Percentiles rank a stretch among this genome's conserved stretches.
phyloP scores from a whole-genome alignment of 805 yeast species.

The Lipomyces orientalis region DNA sequence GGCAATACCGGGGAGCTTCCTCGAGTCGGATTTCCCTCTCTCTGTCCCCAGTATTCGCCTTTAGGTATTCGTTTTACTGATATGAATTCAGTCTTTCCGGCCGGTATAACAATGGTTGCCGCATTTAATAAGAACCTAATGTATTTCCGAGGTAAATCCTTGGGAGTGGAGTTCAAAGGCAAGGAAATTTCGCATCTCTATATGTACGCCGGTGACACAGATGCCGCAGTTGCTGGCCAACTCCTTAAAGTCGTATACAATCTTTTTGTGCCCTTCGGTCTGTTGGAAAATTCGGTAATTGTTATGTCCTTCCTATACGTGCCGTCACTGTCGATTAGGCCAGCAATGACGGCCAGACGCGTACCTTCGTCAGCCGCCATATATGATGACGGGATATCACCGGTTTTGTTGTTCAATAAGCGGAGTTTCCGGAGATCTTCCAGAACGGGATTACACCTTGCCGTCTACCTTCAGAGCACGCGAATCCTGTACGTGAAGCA shows the following conservation, averaged over 20 bases:
- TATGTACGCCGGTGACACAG: neutral
- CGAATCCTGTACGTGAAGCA: neutral
- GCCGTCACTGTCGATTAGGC: neutral
- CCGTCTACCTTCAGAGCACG: neutral
- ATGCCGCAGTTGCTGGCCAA: neutral
- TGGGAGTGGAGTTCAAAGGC: slow-evolving; percentile 59
- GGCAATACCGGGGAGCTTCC: slow-evolving; percentile 67
- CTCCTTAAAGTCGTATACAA: neutral
- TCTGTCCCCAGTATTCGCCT: slow-evolving; percentile 69
- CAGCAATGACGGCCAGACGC: neutral
- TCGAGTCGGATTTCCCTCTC: slow-evolving; percentile 57
- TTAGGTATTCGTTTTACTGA: slow-evolving; percentile 65
- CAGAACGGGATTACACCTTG: neutral
- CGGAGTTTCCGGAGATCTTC: neutral
- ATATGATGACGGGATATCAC: neutral
- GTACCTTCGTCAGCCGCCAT: neutral
- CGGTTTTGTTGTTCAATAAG: neutral
- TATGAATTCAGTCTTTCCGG: slow-evolving; percentile 61
- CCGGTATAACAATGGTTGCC: slow-evolving; percentile 63
- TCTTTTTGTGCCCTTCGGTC: neutral
- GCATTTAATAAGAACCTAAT: slow-evolving; percentile 61
- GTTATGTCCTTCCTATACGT: neutral
- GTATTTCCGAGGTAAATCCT: slow-evolving; percentile 59
- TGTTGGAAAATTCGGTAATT: neutral
- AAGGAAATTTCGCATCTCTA: slow-evolving; percentile 54